Evolutionary conservation across 2,329 filamentous ascomycete species (phyloP).

Genomic region (Fusarium floridanum): DNA sequence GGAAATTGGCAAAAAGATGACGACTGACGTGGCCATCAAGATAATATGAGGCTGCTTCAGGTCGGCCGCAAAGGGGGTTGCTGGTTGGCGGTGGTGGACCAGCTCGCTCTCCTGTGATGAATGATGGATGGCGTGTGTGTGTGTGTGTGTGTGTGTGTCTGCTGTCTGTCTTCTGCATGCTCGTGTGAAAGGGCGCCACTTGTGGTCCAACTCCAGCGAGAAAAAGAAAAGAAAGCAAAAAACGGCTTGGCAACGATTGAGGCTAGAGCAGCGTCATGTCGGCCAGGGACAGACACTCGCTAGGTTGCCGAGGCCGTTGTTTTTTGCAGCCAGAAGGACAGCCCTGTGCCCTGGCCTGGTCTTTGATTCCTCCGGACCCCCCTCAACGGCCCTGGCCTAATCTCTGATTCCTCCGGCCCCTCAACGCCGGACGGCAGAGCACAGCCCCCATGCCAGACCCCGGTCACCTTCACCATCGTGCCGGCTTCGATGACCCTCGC

Average conservation of each 20-base stretch:
- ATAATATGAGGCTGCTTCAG: neutral
- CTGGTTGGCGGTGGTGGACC: neutral
- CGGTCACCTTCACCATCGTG: neutral
- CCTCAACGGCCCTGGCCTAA: neutral
- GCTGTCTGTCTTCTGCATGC: neutral
- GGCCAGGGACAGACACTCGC: neutral
- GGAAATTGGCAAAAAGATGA: neutral
- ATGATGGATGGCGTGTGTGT: neutral
- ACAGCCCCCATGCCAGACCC: too few species aligned
- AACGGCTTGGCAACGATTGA: neutral
- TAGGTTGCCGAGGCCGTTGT: neutral
- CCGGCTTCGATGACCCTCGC: too few species aligned
- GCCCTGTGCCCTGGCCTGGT: neutral
- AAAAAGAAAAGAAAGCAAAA: neutral
- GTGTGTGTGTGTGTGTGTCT: neutral
- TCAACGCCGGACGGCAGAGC: too few species aligned
- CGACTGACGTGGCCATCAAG: neutral
- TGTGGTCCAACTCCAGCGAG: neutral
- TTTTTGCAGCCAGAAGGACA: neutral
- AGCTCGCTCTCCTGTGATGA: neutral
- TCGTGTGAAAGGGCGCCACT: neutral
- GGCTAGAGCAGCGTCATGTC: neutral
- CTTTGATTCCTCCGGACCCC: too few species aligned
- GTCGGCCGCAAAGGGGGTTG: neutral
- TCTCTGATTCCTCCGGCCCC: too few species aligned